Evolutionary conservation across 257 asterid genomes (phyloP).

Genomic region (Lycium barbarum): DNA sequence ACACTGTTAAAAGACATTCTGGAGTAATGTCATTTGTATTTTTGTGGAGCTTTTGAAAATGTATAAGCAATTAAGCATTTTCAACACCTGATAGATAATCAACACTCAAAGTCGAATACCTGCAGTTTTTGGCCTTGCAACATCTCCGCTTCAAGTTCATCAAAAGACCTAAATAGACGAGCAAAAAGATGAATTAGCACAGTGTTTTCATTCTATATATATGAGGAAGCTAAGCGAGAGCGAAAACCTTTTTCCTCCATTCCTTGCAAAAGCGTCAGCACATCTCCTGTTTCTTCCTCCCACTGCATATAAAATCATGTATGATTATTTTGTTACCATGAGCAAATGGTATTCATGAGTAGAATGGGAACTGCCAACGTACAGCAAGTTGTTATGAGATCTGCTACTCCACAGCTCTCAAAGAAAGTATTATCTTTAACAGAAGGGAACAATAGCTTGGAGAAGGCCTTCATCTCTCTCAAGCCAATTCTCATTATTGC

Average conservation of each 20-base stretch:
- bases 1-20: background rate
- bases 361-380: constrained; percentile 41
- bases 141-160: constrained; percentile 94
- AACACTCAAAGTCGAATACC: constrained; percentile 42
- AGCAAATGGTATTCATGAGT: background rate
- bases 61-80: background rate
- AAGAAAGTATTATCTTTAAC: constrained; percentile 91
- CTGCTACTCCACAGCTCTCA: constrained; percentile 98
- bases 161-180: constrained; percentile 57
- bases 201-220: background rate
- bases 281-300: constrained; percentile 96
- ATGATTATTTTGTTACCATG: background rate
- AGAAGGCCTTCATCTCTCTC: constrained; percentile 91
- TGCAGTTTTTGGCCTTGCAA: constrained; percentile 91
- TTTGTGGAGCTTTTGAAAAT: constrained; percentile 15
- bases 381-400: constrained; percentile 93
- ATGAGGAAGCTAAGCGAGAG: background rate
- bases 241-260: constrained; percentile 71
- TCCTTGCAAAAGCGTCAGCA: constrained; percentile 89
- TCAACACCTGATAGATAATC: background rate
- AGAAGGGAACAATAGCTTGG: constrained; percentile 81
- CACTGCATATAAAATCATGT: constrained; percentile 51
- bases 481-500: constrained; percentile 96
- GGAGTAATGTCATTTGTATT: background rate
- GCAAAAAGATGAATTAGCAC: constrained; percentile 18